phyloP scores from a whole-genome alignment of 106 monocot genomes.

The Apostasia ramifera region DNA sequence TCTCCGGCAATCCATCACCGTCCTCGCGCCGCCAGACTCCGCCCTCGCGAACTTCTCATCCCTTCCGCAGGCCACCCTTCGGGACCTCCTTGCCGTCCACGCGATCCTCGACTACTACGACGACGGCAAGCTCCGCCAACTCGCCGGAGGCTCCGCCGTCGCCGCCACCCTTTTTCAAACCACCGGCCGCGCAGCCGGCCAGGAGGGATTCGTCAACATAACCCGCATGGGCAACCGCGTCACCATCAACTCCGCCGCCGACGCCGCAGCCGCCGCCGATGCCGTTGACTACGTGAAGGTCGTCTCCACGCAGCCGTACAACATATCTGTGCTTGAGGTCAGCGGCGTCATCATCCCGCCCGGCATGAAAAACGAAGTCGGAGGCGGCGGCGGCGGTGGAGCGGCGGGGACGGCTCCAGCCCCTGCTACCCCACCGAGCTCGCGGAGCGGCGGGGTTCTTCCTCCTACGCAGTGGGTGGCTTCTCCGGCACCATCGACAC shows the following conservation, averaged over 20 bases:
- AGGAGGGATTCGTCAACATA: conserved; percentile 34
- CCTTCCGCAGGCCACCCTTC: conserved; percentile 9
- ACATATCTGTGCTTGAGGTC: conserved; percentile 44
- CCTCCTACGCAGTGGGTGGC: no score
- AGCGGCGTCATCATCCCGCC: conserved; percentile 30
- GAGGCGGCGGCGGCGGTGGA: neutral
- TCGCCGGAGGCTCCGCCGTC: conserved; percentile 7
- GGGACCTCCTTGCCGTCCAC: conserved; percentile 29
- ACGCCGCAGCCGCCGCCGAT: conserved; percentile 6
- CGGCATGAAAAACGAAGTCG: neutral
- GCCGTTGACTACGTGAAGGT: conserved; percentile 1
- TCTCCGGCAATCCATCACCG: conserved; percentile 32
- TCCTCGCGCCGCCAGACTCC: conserved; percentile 24
- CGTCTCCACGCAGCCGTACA: conserved; percentile 26
- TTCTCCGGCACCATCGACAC: no score
- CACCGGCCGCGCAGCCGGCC: conserved; percentile 21
- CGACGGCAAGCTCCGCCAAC: conserved; percentile 18
- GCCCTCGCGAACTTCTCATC: conserved; percentile 10
- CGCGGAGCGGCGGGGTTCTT: no score
- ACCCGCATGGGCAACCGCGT: conserved; percentile 7
- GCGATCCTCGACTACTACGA: conserved; percentile 58
- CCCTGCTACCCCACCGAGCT: neutral
- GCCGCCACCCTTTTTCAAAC: conserved; percentile 46
- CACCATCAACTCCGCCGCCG: conserved; percentile 25
- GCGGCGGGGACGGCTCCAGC: neutral